Conservation (phyloP, 169 alveolate species). For the Neospora caninum region DNA sequence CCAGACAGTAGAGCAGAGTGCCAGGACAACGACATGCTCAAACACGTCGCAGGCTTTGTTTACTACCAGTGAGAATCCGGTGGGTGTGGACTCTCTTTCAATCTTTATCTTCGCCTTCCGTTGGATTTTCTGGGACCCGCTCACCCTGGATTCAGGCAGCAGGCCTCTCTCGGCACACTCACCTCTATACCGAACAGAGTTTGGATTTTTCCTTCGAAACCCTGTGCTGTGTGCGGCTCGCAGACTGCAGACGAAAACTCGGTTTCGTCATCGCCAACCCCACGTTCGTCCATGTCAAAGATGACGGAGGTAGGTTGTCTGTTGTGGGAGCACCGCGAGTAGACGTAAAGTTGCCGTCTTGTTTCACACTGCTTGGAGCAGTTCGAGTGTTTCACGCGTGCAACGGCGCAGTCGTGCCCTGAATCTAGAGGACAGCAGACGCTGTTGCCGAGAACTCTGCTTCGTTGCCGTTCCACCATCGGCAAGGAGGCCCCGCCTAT, state of each 20-base stretch:
- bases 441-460: not conserved
- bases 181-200: not conserved
- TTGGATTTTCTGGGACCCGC: too few species aligned
- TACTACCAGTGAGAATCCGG: too few species aligned
- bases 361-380: not conserved
- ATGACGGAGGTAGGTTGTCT: not conserved
- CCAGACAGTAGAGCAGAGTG: too few species aligned
- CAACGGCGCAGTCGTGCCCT: not conserved
- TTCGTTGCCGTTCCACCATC: not conserved
- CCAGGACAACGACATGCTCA: too few species aligned
- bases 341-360: not conserved
- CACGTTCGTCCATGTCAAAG: not conserved
- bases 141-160: too few species aligned
- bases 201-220: not conserved
- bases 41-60: too few species aligned
- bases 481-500: too few species aligned
- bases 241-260: slow-evolving; percentile 12
- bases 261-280: not conserved
- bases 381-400: not conserved
- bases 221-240: too few species aligned
- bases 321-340: not conserved
- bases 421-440: not conserved
- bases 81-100: too few species aligned
- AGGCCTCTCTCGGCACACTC: too few species aligned
- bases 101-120: too few species aligned